Conservation (phyloP, 768 basidiomycete species). For the Auricularia cornea region DNA sequence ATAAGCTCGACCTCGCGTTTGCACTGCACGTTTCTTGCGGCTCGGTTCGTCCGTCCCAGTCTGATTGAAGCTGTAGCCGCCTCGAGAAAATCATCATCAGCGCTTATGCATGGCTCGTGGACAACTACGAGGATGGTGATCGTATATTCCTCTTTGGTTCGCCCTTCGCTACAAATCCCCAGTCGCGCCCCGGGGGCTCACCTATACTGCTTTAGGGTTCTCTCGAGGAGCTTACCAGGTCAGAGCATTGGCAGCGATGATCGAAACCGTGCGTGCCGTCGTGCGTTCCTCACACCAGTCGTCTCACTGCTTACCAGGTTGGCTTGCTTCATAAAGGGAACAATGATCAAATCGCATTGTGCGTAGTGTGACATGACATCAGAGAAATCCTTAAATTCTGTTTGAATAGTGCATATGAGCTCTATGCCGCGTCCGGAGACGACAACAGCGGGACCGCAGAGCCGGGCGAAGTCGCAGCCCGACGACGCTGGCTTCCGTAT, state of each 20-base stretch:
- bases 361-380: not conserved
- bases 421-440: not conserved
- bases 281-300: no score
- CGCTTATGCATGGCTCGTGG: constrained; percentile 35
- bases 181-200: no score
- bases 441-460: no score
- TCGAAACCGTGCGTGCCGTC: constrained; percentile 1
- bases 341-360: not conserved
- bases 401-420: not conserved
- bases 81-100: constrained; percentile 26
- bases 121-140: constrained; percentile 31
- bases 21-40: constrained; percentile 27
- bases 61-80: no score
- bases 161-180: no score
- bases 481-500: no score
- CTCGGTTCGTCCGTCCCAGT: not conserved
- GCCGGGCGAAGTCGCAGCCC: no score
- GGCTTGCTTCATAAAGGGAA: not conserved
- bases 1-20: constrained; percentile 27
- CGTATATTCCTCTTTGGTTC: constrained; percentile 36
- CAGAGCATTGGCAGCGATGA: constrained; percentile 1
- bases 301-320: not conserved
- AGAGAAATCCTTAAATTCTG: not conserved
- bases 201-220: not conserved
- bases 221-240: constrained; percentile 7